A percentile compares a stretch with the other conserved stretches of the same genome.
Conservation (phyloP, 2,329 filamentous ascomycete species). For the Sporothrix pseudoabietina region DNA sequence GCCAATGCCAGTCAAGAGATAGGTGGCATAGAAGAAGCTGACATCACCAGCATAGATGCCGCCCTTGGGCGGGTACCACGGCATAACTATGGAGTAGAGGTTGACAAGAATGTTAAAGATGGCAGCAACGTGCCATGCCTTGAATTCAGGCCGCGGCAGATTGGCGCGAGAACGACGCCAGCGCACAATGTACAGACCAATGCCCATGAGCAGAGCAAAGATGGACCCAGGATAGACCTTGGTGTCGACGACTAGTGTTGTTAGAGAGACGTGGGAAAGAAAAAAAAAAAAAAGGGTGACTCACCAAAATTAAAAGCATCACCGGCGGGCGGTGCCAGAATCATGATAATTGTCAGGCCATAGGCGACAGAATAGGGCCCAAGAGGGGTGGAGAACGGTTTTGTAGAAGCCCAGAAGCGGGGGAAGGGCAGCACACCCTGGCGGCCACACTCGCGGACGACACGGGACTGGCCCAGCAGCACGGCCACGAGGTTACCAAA, state of each 20-base stretch:
- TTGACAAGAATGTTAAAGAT: slow-evolving; percentile 63
- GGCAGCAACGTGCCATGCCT: slow-evolving; percentile 60
- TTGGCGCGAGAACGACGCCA: slow-evolving; percentile 55
- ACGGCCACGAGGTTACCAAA: slow-evolving; percentile 62
- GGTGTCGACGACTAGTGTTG: slow-evolving; percentile 55
- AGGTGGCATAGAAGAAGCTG: slow-evolving; percentile 74
- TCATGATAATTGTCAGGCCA: slow-evolving; percentile 60
- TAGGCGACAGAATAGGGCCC: slow-evolving; percentile 62
- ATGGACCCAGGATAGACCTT: slow-evolving; percentile 59
- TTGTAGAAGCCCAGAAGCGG: slow-evolving; percentile 62
- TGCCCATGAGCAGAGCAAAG: slow-evolving; percentile 59
- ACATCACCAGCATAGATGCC: slow-evolving; percentile 65
- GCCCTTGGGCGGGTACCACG: slow-evolving; percentile 68
- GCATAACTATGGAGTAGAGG: slow-evolving; percentile 66
- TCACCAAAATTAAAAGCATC: slow-evolving; percentile 65
- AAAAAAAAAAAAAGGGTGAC: slow-evolving; percentile 20
- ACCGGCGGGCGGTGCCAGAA: slow-evolving; percentile 61
- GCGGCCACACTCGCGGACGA: slow-evolving; percentile 63
- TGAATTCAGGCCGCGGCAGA: slow-evolving; percentile 55
- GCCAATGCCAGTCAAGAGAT: slow-evolving; percentile 64
- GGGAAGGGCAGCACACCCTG: slow-evolving; percentile 63
- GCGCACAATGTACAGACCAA: slow-evolving; percentile 62
- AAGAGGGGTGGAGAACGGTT: slow-evolving; percentile 64
- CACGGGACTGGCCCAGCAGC: slow-evolving; percentile 56
- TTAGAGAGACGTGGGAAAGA: not conserved